Conservation (phyloP, 306 rosid species). For the Crataegus laevigata region DNA sequence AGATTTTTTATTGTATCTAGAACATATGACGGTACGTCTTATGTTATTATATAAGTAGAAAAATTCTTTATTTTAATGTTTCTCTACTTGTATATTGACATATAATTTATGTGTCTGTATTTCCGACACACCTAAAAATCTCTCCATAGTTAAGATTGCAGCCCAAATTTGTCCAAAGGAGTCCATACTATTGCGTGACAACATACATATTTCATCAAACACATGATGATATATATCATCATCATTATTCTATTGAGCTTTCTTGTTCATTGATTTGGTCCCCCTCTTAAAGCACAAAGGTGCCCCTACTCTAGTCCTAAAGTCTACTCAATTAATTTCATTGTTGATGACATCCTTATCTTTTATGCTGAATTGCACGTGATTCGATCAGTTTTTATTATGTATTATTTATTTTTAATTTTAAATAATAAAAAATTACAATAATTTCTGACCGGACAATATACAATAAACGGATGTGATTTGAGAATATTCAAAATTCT, state of each 20-base stretch:
- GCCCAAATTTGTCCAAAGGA: not conserved
- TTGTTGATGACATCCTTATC: not conserved
- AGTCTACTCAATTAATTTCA: not conserved
- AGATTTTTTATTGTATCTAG: too few species aligned
- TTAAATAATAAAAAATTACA: too few species aligned
- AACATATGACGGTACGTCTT: too few species aligned
- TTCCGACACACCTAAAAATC: fast-evolving
- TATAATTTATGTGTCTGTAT: too few species aligned
- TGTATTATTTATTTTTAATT: too few species aligned
- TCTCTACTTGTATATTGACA: too few species aligned
- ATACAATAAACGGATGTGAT: too few species aligned
- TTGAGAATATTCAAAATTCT: fast-evolving
- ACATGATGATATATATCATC: not conserved
- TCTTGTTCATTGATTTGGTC: not conserved
- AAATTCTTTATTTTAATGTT: too few species aligned
- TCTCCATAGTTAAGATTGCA: not conserved
- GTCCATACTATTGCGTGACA: not conserved
- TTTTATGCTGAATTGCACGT: not conserved
- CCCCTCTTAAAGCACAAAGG: not conserved
- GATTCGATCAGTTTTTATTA: fast-evolving
- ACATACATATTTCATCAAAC: not conserved
- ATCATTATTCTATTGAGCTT: not conserved
- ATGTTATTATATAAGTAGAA: too few species aligned
- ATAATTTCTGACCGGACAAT: fast-evolving
- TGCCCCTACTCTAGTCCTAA: not conserved